Percentiles rank a stretch among this genome's conserved stretches.
phyloP scores from a whole-genome alignment of 768 basidiomycete genomes.

The Stropharia rugosoannulata region DNA sequence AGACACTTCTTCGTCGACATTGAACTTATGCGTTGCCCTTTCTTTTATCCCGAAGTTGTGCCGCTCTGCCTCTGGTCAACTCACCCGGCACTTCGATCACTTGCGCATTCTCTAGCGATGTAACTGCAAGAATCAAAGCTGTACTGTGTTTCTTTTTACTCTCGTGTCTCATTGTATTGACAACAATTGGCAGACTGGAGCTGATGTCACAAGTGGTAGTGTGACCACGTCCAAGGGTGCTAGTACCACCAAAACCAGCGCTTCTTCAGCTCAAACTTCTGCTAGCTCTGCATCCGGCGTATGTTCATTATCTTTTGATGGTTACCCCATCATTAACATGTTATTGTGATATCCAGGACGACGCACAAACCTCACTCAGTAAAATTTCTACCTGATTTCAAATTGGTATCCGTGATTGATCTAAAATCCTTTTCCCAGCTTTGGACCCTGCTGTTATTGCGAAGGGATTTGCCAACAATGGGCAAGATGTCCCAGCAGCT shows the following conservation, averaged over 20 bases:
- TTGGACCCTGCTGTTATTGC: conserved; percentile 47
- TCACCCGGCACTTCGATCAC: conserved; percentile 47
- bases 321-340: too few relatives aligned
- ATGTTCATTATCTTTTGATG: neutral
- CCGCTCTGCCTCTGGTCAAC: conserved; percentile 52
- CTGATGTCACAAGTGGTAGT: neutral
- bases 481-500: conserved; percentile 40
- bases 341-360: conserved; percentile 15
- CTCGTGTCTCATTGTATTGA: neutral
- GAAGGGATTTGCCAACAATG: conserved; percentile 45
- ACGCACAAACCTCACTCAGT: conserved; percentile 38
- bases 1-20: neutral
- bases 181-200: conserved; percentile 16
- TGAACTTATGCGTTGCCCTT: neutral
- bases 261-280: neutral
- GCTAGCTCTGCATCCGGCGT: conserved; percentile 1
- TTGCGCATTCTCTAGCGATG: conserved; percentile 49
- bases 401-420: neutral
- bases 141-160: conserved; percentile 29
- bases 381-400: conserved; percentile 7
- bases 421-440: conserved; percentile 22
- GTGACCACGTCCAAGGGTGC: neutral
- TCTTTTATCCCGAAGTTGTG: conserved; percentile 31
- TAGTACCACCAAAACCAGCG: neutral
- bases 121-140: conserved; percentile 41